A percentile compares a stretch with the other conserved stretches of the same genome.
These are phyloP conservation scores for Rhodomyrtus psidioides DNA, from an alignment of 441 rosid genomes.

Conservation along the genomic window DNA sequence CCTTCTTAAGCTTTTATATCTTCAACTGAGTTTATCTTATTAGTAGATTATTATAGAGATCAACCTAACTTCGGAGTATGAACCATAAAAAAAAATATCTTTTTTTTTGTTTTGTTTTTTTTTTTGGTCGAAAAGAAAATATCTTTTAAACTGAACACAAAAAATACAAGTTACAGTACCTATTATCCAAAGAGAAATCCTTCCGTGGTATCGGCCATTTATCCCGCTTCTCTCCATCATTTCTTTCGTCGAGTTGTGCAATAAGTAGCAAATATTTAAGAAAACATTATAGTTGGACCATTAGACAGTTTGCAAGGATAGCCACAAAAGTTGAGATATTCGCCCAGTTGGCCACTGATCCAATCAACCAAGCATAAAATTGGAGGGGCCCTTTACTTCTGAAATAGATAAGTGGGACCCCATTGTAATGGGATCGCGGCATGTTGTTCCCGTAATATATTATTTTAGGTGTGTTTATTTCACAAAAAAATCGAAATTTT, in stretches of 20 bases:
- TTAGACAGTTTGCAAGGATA: neutral
- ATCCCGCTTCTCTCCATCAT: no score
- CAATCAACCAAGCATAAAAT: neutral
- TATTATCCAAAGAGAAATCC: neutral
- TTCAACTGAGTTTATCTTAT: no score
- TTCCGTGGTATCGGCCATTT: rapidly evolving
- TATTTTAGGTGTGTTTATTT: no score
- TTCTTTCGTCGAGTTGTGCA: neutral
- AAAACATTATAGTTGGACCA: neutral
- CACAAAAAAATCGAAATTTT: no score
- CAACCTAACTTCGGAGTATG: no score
- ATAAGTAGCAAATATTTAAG: neutral
- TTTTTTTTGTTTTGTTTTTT: no score
- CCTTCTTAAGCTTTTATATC: no score
- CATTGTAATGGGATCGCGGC: neutral
- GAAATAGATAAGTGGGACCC: neutral
- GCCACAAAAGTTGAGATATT: neutral
- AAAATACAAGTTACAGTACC: neutral
- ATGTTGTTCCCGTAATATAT: no score
- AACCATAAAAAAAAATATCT: no score
- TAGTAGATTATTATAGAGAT: no score
- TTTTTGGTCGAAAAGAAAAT: no score
- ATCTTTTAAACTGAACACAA: no score
- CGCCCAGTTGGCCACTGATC: neutral
- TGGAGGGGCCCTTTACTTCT: neutral